These are phyloP conservation scores for Lonicera japonica DNA, from an alignment of 129 eudicot species.

Conservation along the genomic window DNA sequence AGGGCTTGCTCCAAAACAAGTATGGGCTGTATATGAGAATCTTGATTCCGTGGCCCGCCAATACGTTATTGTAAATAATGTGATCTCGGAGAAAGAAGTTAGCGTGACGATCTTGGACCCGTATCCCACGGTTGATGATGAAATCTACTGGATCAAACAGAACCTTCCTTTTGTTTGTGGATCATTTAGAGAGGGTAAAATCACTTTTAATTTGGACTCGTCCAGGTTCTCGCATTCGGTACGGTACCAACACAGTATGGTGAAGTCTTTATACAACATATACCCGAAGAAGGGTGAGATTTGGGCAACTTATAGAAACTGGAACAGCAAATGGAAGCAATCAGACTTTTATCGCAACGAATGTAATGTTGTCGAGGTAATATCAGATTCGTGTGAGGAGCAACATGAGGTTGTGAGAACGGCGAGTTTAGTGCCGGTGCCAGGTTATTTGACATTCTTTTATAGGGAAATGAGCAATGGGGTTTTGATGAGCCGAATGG, in stretches of 20 bases:
- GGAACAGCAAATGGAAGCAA: conserved; percentile 2
- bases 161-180: conserved; percentile 1
- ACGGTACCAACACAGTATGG: background rate
- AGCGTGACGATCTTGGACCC: background rate
- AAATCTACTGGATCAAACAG: background rate
- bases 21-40: conserved; percentile 2
- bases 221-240: background rate
- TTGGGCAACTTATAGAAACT: background rate
- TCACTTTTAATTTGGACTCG: background rate
- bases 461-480: background rate
- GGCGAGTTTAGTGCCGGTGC: background rate
- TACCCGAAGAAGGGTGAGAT: conserved; percentile 1
- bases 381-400: background rate
- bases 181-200: background rate
- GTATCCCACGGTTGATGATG: background rate
- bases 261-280: background rate
- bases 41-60: background rate
- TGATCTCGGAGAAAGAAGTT: background rate
- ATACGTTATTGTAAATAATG: background rate
- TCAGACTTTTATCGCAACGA: background rate
- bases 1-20: background rate
- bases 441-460: background rate
- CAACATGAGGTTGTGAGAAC: background rate
- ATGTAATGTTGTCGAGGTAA: background rate
- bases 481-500: background rate